phyloP scores from a whole-genome alignment of 2,329 filamentous ascomycete genomes.

The Orbilia oligospora region DNA sequence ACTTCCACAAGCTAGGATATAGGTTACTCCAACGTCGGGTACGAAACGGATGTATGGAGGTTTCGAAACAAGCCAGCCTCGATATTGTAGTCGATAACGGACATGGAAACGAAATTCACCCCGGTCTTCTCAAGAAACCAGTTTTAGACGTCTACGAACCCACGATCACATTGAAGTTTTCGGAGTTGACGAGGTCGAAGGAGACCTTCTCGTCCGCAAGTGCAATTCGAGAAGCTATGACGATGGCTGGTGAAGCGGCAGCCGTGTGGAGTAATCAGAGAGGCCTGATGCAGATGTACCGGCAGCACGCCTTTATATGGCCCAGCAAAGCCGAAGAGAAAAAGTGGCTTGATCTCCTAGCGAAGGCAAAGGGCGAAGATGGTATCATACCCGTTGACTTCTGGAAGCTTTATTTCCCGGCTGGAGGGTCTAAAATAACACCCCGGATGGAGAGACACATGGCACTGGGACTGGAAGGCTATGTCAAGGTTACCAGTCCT shows the following conservation, averaged over 20 bases:
- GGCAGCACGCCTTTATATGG: slow-evolving; percentile 67
- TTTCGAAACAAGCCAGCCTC: background rate
- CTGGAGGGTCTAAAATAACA: slow-evolving; percentile 12
- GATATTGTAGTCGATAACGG: slow-evolving; percentile 34
- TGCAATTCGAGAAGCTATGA: slow-evolving; percentile 69
- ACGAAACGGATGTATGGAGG: slow-evolving; percentile 12
- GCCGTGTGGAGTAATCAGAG: slow-evolving; percentile 75
- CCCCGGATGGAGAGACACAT: slow-evolving; percentile 20
- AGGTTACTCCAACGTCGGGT: background rate
- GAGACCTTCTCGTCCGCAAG: slow-evolving; percentile 60
- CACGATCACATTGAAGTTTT: slow-evolving; percentile 56
- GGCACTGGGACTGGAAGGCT: slow-evolving; percentile 68
- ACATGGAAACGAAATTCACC: slow-evolving; percentile 43
- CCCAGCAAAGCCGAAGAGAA: slow-evolving; percentile 68
- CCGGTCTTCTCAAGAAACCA: slow-evolving; percentile 53
- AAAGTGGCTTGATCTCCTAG: slow-evolving; percentile 67
- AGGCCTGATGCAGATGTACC: slow-evolving; percentile 74
- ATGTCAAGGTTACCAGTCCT: slow-evolving; percentile 76
- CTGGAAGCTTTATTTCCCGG: slow-evolving; percentile 44
- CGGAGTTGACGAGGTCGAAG: slow-evolving; percentile 16
- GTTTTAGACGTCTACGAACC: slow-evolving; percentile 55
- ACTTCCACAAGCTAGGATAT: slow-evolving; percentile 43
- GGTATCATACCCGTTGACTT: slow-evolving; percentile 30
- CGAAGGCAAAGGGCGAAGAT: slow-evolving; percentile 31
- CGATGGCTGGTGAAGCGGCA: slow-evolving; percentile 75